Evolutionary conservation across 2,329 filamentous ascomycete species (phyloP), one percentile per base, ranked within the genome.

Genomic region (Botrytis pseudocinerea): DNA sequence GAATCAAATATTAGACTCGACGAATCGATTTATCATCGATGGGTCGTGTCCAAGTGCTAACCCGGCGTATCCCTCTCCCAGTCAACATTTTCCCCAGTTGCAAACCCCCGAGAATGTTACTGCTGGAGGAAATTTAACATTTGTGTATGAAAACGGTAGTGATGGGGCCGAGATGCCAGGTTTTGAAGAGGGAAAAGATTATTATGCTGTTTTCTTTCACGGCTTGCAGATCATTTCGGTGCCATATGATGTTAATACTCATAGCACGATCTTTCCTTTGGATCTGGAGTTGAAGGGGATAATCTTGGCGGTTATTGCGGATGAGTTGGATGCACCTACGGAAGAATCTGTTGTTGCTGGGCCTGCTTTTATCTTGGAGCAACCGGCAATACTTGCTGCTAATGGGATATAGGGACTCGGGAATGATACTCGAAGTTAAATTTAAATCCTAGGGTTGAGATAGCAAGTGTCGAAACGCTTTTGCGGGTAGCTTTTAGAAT

Each of bases 151-250:
- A 76, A 16, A 28, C 4, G 35, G 65, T 28, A 68, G 65, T 42
- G 5, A 79, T 79, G 69, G 76, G 77, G 32, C 75, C 74, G 14
- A 59, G 18, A n/a, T 61, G 32, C 81, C 81, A 59, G 75, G 76
- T 61, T 80, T 79, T 28, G 60, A 71, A 20, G 79, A 81, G 60
- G 78, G 75, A 1, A 32, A 74, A 5, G 64, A 73, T 48, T 84
- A 84, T 73, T 83, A 82, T 73, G 82, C 82, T 22, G 82, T 84
- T 42, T 84, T 82, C 77, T 84, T 83, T 78, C 83, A 84, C 71
- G 82, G 80, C 3, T 40, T 83, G 40, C 48, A 75, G 32, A 82
- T 83, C 57, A 76, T 82, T 60, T 82, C 81, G 20, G 79, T 82
- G 28, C 81, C 82, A 1, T 81, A 83, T 69, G 76, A 84, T 65